A percentile compares a stretch with the other conserved stretches of the same genome.
Evolutionary conservation across 1,284 basidiomycete genomes (phyloP).

Genomic region (Pyrrhoderma noxium): DNA sequence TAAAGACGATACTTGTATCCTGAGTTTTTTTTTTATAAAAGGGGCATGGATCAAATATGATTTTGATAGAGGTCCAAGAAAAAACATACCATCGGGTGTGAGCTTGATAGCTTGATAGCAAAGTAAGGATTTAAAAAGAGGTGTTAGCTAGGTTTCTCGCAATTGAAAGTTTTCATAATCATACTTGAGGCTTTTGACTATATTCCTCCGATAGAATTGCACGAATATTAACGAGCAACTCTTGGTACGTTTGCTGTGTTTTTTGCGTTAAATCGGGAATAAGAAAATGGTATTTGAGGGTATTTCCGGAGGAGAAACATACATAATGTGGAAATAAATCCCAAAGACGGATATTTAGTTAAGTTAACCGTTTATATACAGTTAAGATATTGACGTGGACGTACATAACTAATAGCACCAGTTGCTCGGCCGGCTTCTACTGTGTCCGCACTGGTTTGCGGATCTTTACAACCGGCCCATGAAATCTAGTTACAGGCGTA

Average conservation of each 20-base stretch:
- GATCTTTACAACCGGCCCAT: constrained; percentile 90
- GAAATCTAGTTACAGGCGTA: constrained; percentile 41
- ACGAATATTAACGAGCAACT: constrained; percentile 67
- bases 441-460: constrained; percentile 89
- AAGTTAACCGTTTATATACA: no score
- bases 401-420: constrained; percentile 80
- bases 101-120: constrained; percentile 70
- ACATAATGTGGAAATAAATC: constrained; percentile 65
- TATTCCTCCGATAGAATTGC: constrained; percentile 59
- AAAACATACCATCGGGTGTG: constrained; percentile 64
- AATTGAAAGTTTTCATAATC: constrained; percentile 20
- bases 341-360: no score
- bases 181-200: constrained; percentile 77
- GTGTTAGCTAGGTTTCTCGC: not conserved
- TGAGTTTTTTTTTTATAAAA: not conserved
- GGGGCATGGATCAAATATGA: not conserved
- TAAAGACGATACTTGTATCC: constrained; percentile 11
- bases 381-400: no score
- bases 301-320: constrained; percentile 22
- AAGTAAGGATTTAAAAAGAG: not conserved
- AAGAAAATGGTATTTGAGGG: constrained; percentile 9
- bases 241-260: constrained; percentile 72
- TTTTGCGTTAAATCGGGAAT: constrained; percentile 44
- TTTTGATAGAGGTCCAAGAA: not conserved
- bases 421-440: constrained; percentile 75